A percentile compares a stretch with the other conserved stretches of the same genome.
phyloP scores from a whole-genome alignment of 768 basidiomycete species.

The Neoboletus subvelutipes region DNA sequence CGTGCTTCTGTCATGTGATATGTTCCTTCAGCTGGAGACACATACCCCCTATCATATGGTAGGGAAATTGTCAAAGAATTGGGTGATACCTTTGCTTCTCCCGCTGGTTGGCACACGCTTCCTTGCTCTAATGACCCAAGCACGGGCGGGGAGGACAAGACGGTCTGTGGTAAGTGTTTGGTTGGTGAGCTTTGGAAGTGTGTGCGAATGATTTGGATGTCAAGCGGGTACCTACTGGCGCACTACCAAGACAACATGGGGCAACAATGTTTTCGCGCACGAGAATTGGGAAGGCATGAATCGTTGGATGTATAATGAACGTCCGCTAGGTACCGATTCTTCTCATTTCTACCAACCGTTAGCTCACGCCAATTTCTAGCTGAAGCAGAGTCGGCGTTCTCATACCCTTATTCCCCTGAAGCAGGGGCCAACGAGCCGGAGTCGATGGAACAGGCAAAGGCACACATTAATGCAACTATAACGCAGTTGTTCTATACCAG shows the following conservation, averaged over 20 bases:
- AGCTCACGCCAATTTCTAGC: slow-evolving; percentile 6
- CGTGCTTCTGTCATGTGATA: neutral
- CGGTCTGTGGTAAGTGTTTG: slow-evolving; percentile 9
- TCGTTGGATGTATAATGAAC: slow-evolving; percentile 66
- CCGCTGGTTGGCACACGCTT: slow-evolving; percentile 89
- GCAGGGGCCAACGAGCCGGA: slow-evolving; percentile 48
- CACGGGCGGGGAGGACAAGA: slow-evolving; percentile 10
- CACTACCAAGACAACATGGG: slow-evolving; percentile 81
- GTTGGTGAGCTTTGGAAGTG: too few relatives aligned
- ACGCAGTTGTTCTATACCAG: slow-evolving; percentile 88
- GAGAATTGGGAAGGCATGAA: slow-evolving; percentile 87
- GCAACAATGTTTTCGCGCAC: slow-evolving; percentile 92
- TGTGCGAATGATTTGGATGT: slow-evolving; percentile 7
- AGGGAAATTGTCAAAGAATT: slow-evolving; percentile 54
- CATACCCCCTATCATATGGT: slow-evolving; percentile 23
- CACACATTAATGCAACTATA: slow-evolving; percentile 83
- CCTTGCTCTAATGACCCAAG: slow-evolving; percentile 70
- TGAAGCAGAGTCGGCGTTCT: slow-evolving; percentile 42
- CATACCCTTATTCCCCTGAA: slow-evolving; percentile 75
- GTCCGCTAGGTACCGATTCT: slow-evolving; percentile 54
- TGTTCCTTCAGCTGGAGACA: neutral
- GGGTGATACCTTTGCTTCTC: slow-evolving; percentile 76
- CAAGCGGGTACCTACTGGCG: slow-evolving; percentile 40
- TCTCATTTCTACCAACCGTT: neutral
- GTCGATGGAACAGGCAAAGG: slow-evolving; percentile 68